These are phyloP conservation scores for Candida xiaguanensis DNA, from an alignment of 805 yeast genomes.

Conservation along the genomic window DNA sequence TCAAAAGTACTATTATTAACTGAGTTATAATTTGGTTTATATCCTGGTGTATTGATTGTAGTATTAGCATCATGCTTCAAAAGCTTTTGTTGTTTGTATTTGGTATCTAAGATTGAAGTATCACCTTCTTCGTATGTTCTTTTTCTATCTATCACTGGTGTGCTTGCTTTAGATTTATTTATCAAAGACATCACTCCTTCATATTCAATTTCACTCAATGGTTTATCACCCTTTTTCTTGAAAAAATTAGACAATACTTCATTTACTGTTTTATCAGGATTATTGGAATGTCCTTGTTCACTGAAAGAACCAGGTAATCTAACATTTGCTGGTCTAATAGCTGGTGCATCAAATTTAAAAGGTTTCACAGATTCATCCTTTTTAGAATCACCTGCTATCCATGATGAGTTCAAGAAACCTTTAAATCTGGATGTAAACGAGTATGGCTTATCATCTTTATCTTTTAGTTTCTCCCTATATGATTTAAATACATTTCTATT, in stretches of 20 bases:
- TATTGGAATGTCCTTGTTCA: background rate
- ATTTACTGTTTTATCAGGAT: slow-evolving; percentile 32
- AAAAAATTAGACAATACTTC: slow-evolving; percentile 66
- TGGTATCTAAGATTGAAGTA: slow-evolving; percentile 1
- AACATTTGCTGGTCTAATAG: background rate
- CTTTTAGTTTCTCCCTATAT: slow-evolving; percentile 21
- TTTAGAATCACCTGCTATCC: slow-evolving; percentile 16
- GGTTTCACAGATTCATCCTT: slow-evolving; percentile 1
- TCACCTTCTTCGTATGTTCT: slow-evolving; percentile 1
- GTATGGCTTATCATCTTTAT: slow-evolving; percentile 9
- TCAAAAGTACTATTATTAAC: slow-evolving; percentile 19
- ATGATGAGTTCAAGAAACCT: slow-evolving; percentile 17
- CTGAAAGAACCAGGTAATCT: slow-evolving; percentile 5
- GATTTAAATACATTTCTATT: slow-evolving; percentile 31
- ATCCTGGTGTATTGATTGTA: slow-evolving; percentile 30
- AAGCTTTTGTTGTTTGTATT: slow-evolving; percentile 10
- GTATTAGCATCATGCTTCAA: slow-evolving; percentile 16
- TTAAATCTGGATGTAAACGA: slow-evolving; percentile 16
- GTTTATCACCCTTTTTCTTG: slow-evolving; percentile 68
- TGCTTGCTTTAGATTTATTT: slow-evolving; percentile 13
- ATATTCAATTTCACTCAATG: slow-evolving; percentile 68
- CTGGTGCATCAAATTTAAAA: slow-evolving; percentile 11
- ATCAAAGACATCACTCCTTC: slow-evolving; percentile 75
- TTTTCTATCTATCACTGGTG: slow-evolving; percentile 3
- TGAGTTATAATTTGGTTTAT: slow-evolving; percentile 35